Base-by-base conservation (phyloP, 768 basidiomycete species). In the Mycena maculata region DNA sequence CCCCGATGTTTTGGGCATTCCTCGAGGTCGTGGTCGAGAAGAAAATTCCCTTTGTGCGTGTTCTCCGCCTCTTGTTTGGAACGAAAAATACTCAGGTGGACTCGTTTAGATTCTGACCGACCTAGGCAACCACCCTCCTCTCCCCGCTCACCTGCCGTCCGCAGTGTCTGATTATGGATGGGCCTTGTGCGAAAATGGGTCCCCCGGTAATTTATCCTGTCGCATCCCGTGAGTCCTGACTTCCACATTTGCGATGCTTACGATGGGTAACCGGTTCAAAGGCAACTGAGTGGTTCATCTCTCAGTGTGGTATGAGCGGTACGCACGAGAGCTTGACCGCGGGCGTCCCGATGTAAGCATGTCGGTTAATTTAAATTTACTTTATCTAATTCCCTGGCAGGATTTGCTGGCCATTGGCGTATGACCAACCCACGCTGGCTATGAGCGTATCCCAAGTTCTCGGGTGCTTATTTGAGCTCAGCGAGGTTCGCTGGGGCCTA, bases 351-450 rank as follows among this genome's bases (percentile, higher is more conserved):
- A 54, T 54, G 52, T 54, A n/a, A 12, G 52, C 28, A 16, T 28
- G 36, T 38, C n/a, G 33, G n/a, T 2, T 27, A n/a, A n/a, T 12
- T 25, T 2, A 30, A 13, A 4, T 31, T 20, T 31, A 23, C 4
- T 23, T 20, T 7, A 52, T n/a, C n/a, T 22, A 4, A 52, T 8
- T n/a, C n/a, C 30, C 31, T 33, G 10, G 27, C 20, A 52, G 49
- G 49, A 52, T 52, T 18, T 52, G 49, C 49, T 52, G 49, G 49
- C 49, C 49, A 3, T 52, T 52, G 28, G 49, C n/a, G 30, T 52
- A 30, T 30, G 49, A 52, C 49, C 49, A 52, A 30, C 49, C 49
- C 15, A 33, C 49, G 13, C 49, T 52, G 13, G 49, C 49, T 3
- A 52, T 52, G 28, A 30, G 27, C 49, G 49, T 52, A 3, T 30